Evolutionary conservation across 257 asterid genomes (phyloP).

Genomic region (Solanum habrochaites): DNA sequence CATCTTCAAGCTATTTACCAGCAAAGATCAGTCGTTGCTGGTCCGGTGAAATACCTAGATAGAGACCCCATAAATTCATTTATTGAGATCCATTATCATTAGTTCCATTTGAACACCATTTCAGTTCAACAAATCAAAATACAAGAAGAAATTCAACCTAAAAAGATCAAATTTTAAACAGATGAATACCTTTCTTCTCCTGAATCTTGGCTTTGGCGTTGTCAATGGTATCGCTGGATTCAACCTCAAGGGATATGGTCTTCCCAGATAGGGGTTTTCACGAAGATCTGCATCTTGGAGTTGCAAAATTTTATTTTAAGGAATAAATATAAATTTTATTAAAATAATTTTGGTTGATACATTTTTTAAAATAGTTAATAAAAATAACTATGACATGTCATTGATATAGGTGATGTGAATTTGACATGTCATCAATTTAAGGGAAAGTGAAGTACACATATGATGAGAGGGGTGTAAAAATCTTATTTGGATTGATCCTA

Average conservation of each 20-base stretch:
- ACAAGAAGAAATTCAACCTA: background rate
- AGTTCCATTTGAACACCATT: background rate
- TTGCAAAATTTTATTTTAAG: too few relatives aligned
- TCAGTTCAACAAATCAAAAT: background rate
- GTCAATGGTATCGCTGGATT: slow-evolving; percentile 63
- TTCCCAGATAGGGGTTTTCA: slow-evolving; percentile 58
- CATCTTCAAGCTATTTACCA: slow-evolving; percentile 72
- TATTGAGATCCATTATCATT: background rate
- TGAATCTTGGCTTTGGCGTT: slow-evolving; percentile 67
- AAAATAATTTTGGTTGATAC: too few relatives aligned
- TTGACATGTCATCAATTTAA: too few relatives aligned
- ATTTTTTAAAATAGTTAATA: too few relatives aligned
- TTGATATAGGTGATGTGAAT: too few relatives aligned
- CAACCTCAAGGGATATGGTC: slow-evolving; percentile 65
- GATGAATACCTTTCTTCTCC: slow-evolving; percentile 47
- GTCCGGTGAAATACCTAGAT: slow-evolving; percentile 51
- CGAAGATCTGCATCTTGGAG: slow-evolving; percentile 55
- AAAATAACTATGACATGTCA: too few relatives aligned
- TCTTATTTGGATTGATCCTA: too few relatives aligned
- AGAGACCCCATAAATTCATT: background rate
- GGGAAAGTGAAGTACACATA: too few relatives aligned
- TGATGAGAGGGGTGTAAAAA: too few relatives aligned
- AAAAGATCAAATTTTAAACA: background rate
- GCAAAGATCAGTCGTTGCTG: slow-evolving; percentile 74
- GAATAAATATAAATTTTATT: too few relatives aligned